A percentile compares a stretch with the other conserved stretches of the same genome.
phyloP scores from a whole-genome alignment of 331 rosid species.

The Saraca asoca region DNA sequence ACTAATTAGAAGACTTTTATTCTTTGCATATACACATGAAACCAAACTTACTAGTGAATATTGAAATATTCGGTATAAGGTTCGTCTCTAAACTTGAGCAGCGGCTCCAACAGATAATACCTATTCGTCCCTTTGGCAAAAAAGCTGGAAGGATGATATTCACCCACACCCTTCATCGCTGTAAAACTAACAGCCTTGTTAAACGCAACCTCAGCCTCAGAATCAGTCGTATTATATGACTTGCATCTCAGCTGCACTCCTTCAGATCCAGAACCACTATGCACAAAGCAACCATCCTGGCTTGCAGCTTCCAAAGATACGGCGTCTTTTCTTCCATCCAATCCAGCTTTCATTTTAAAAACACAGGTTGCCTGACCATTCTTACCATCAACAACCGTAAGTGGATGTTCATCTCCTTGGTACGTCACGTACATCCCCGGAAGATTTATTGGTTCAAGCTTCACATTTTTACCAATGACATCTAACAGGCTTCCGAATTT shows the following conservation, averaged over 20 bases:
- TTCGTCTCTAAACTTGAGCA: conserved; percentile 48
- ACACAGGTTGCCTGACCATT: conserved; percentile 12
- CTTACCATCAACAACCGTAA: conserved; percentile 35
- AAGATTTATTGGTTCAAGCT: conserved; percentile 48
- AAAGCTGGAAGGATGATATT: conserved; percentile 59
- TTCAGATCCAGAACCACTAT: conserved; percentile 20
- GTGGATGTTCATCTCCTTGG: conserved; percentile 33
- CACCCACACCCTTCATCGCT: conserved; percentile 40
- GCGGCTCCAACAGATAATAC: conserved; percentile 51
- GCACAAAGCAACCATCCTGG: conserved; percentile 47
- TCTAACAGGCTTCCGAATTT: conserved; percentile 12
- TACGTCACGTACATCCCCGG: conserved; percentile 52
- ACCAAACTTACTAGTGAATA: too few species aligned
- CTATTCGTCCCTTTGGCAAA: conserved; percentile 46
- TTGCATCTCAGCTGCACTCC: conserved; percentile 46
- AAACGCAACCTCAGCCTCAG: conserved; percentile 9
- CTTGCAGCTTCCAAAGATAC: conserved; percentile 44
- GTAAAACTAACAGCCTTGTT: conserved; percentile 48
- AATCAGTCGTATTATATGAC: not conserved
- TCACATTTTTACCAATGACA: conserved; percentile 37
- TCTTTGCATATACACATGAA: too few species aligned
- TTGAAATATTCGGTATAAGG: conserved; percentile 47
- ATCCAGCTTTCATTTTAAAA: conserved; percentile 45
- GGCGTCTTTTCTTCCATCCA: conserved; percentile 45
- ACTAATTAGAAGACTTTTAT: too few species aligned